Percentiles rank a stretch among this genome's conserved stretches.
Evolutionary conservation across 495 filamentous ascomycete species (phyloP).

Genomic region (Podospora pseudoanserina): DNA sequence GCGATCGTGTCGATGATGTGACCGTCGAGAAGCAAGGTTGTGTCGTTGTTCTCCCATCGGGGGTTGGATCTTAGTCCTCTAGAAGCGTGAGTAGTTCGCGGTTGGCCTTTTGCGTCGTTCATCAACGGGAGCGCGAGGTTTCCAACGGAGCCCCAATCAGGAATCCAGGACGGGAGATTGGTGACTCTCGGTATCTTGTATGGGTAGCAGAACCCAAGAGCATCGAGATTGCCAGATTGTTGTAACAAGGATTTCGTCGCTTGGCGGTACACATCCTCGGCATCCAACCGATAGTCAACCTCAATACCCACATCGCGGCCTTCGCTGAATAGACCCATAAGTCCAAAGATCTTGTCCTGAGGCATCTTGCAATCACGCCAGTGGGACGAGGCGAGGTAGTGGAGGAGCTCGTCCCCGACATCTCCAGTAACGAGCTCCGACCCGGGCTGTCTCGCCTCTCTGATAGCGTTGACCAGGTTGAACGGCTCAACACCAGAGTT

Average conservation of each 20-base stretch:
- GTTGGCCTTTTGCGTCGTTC: slow-evolving; percentile 6
- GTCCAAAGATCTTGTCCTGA: slow-evolving; percentile 33
- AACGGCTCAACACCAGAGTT: not conserved
- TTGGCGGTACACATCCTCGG: slow-evolving; percentile 6
- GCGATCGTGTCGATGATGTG: slow-evolving; percentile 9
- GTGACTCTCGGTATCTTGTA: not conserved
- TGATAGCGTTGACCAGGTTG: slow-evolving; percentile 1
- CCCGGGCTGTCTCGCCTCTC: not conserved
- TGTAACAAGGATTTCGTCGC: slow-evolving; percentile 7
- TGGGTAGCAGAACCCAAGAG: slow-evolving; percentile 10
- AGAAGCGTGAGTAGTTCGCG: slow-evolving; percentile 17
- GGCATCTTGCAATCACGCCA: slow-evolving; percentile 25
- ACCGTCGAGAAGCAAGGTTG: slow-evolving; percentile 11
- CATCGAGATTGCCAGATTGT: slow-evolving; percentile 9
- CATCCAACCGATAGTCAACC: slow-evolving; percentile 6
- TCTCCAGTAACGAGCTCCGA: not conserved
- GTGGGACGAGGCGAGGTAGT: slow-evolving; percentile 4
- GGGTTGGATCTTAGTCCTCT: not conserved
- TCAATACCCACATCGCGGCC: slow-evolving; percentile 5
- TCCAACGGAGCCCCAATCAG: slow-evolving; percentile 10
- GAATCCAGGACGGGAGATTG: slow-evolving; percentile 16
- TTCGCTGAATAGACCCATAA: slow-evolving; percentile 26
- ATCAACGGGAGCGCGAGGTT: slow-evolving; percentile 5
- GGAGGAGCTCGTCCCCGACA: slow-evolving; percentile 11
- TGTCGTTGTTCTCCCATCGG: slow-evolving; percentile 9